These are phyloP conservation scores for Botrytis tulipae DNA, from an alignment of 2,329 filamentous ascomycete species.

Conservation along the genomic window DNA sequence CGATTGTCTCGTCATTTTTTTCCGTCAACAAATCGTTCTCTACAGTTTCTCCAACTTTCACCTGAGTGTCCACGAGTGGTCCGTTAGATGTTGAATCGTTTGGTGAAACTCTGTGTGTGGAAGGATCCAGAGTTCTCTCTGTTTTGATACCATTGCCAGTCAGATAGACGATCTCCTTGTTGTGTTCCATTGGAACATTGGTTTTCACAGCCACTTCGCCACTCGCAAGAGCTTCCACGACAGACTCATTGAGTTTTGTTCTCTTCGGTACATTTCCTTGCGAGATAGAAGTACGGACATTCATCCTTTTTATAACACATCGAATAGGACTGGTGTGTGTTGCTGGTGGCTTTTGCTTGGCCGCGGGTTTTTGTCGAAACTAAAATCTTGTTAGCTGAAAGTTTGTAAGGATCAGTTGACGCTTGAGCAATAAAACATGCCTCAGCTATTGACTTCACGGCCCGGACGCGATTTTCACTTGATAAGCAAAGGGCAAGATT, in stretches of 20 bases:
- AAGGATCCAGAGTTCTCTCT: no score
- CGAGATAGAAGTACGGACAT: neutral
- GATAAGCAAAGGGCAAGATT: neutral
- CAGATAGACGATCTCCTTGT: no score
- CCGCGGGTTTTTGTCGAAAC: neutral
- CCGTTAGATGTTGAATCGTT: neutral
- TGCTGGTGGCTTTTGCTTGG: no score
- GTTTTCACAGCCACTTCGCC: no score
- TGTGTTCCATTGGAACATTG: no score
- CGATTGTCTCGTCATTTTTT: no score
- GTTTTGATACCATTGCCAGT: no score
- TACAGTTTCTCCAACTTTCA: neutral
- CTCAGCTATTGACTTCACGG: neutral
- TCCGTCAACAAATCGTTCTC: no score
- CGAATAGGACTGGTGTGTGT: neutral
- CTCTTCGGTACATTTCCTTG: neutral
- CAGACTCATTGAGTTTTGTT: no score
- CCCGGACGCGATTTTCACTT: neutral
- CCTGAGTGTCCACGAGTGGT: neutral
- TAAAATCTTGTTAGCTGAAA: neutral
- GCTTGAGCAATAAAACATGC: neutral
- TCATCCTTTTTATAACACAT: neutral
- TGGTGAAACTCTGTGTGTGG: no score
- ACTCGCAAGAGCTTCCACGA: neutral
- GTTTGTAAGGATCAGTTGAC: neutral